Percentiles rank a stretch among this genome's conserved stretches.
These are phyloP conservation scores for Phytophthora lateralis DNA, from an alignment of 352 stramenopile genomes.

Conservation along the genomic window DNA sequence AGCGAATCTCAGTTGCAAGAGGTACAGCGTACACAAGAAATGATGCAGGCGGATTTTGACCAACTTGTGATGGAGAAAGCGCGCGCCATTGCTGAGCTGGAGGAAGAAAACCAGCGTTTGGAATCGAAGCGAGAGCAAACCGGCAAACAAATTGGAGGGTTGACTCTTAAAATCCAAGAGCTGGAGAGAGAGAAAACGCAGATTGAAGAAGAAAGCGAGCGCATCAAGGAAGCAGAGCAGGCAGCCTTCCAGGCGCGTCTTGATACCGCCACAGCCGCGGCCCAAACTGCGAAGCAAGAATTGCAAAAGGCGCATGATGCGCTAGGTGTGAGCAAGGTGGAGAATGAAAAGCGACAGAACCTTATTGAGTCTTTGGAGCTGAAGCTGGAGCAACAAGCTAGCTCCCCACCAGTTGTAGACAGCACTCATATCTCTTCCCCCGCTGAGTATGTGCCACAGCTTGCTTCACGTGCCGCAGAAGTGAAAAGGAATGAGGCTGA, in stretches of 20 bases:
- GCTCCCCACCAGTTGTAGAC: not conserved
- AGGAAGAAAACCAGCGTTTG: constrained; percentile 26
- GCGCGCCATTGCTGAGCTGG: constrained; percentile 22
- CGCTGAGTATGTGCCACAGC: not conserved
- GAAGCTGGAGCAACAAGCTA: constrained; percentile 24
- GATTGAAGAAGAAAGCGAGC: constrained; percentile 16
- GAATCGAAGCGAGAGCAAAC: constrained; percentile 18
- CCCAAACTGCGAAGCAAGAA: constrained; percentile 29
- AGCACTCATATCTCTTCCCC: not conserved
- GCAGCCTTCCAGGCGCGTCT: constrained; percentile 31
- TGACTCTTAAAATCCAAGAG: constrained; percentile 29
- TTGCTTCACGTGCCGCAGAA: constrained; percentile 3
- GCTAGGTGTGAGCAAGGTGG: constrained; percentile 28
- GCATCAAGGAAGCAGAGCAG: constrained; percentile 29
- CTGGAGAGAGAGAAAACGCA: constrained; percentile 31
- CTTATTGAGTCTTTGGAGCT: constrained; percentile 32
- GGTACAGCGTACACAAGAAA: constrained; percentile 29
- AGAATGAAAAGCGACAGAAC: constrained; percentile 32
- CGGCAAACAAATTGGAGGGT: constrained; percentile 19
- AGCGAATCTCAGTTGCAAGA: constrained; percentile 34
- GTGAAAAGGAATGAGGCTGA: constrained; percentile 11
- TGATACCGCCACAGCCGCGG: constrained; percentile 10
- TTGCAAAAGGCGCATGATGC: constrained; percentile 25
- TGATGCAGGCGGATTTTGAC: constrained; percentile 46
- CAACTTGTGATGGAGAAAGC: constrained; percentile 38